Evolutionary conservation across 2,329 filamentous ascomycete genomes (phyloP).

Genomic region (Colletotrichum sp.): DNA sequence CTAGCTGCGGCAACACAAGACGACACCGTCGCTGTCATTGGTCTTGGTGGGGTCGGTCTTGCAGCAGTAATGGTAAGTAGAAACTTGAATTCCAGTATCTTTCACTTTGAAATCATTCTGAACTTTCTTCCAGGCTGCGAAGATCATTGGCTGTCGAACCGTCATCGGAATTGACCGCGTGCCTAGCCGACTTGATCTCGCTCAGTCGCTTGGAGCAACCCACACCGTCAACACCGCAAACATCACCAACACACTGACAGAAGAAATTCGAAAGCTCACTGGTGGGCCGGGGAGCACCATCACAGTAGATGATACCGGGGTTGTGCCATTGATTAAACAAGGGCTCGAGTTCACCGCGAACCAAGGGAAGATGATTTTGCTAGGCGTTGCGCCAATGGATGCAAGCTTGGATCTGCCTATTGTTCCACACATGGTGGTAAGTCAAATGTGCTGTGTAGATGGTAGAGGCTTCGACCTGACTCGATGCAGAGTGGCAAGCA

Average conservation of each 20-base stretch:
- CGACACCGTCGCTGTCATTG: not conserved
- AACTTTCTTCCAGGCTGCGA: not conserved
- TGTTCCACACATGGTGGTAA: slow-evolving; percentile 44
- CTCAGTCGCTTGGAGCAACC: not conserved
- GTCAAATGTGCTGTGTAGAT: not conserved
- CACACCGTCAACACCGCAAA: not conserved
- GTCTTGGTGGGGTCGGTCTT: not conserved
- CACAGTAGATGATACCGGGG: not conserved
- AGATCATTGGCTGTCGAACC: not conserved
- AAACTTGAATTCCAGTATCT: fast-evolving
- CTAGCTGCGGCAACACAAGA: not conserved
- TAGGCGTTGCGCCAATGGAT: slow-evolving; percentile 20
- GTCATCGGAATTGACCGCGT: not conserved
- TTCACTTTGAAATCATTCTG: not conserved
- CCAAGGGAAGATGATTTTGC: not conserved
- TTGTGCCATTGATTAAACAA: not conserved
- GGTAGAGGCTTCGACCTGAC: not conserved
- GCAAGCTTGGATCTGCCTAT: slow-evolving; percentile 50
- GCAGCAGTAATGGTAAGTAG: not conserved
- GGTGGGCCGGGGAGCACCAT: not conserved
- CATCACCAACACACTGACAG: not conserved
- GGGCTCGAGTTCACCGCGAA: not conserved
- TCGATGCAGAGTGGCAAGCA: not conserved
- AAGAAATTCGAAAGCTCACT: not conserved
- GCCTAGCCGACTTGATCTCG: not conserved